Percentiles rank a stretch among this genome's conserved stretches.
Evolutionary conservation across 75 land plant species (phyloP).

Genomic region (Selaginella moellendorffii): DNA sequence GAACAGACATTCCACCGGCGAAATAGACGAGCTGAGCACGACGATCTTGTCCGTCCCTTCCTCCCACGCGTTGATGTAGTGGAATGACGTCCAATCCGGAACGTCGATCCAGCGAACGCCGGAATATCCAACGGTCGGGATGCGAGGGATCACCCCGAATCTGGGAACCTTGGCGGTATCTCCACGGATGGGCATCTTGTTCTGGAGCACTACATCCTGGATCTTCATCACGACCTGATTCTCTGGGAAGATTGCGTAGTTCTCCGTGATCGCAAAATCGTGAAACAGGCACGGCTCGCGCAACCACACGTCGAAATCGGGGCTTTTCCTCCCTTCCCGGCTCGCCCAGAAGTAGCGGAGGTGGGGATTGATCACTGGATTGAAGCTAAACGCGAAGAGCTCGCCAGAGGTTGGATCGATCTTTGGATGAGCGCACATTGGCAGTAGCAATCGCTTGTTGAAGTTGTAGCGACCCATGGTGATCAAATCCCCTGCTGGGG

Average conservation of each 20-base stretch:
- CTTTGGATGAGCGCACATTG: background rate
- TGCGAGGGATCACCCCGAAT: background rate
- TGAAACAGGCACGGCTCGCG: conserved; percentile 31
- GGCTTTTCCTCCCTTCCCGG: conserved; percentile 23
- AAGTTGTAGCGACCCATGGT: conserved; percentile 28
- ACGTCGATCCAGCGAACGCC: background rate
- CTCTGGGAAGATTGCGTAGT: conserved; percentile 35
- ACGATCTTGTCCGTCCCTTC: background rate
- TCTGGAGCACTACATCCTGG: background rate
- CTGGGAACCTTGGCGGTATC: background rate
- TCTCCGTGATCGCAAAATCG: conserved; percentile 53
- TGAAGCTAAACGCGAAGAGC: conserved; percentile 40
- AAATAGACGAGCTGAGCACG: background rate
- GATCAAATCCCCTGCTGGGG: conserved; percentile 30
- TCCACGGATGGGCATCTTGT: background rate
- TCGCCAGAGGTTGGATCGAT: conserved; percentile 14
- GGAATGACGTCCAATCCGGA: background rate
- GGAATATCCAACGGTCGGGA: background rate
- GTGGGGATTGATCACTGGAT: conserved; percentile 20
- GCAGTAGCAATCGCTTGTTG: background rate
- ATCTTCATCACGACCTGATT: conserved; percentile 34
- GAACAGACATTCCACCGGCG: background rate
- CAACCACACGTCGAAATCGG: conserved; percentile 38
- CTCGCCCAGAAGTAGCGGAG: conserved; percentile 25
- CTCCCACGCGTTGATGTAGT: background rate